Evolutionary conservation across 2,329 filamentous ascomycete species (phyloP).

Genomic region (Xylariaceae sp.): DNA sequence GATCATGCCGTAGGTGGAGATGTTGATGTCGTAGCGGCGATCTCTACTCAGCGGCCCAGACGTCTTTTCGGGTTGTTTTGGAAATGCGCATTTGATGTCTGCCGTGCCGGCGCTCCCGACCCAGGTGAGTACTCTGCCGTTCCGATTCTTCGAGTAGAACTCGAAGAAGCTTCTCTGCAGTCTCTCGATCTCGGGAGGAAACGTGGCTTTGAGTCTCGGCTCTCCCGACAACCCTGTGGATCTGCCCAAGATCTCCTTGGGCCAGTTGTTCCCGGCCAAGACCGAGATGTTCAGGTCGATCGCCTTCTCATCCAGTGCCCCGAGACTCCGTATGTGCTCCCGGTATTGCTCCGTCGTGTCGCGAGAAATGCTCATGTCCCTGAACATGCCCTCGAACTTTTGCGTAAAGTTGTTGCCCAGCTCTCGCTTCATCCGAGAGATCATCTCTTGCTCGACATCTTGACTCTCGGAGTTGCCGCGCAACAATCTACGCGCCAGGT

Average conservation of each 20-base stretch:
- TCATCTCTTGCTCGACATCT: conserved; percentile 92
- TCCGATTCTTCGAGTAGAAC: conserved; percentile 83
- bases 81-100: conserved; percentile 77
- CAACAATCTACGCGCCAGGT: conserved; percentile 79
- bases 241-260: conserved; percentile 76
- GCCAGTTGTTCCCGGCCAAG: conserved; percentile 92
- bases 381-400: conserved; percentile 96
- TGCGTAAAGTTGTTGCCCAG: conserved; percentile 89
- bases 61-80: conserved; percentile 64
- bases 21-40: conserved; percentile 81
- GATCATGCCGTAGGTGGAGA: conserved; percentile 88
- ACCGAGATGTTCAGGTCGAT: conserved; percentile 81
- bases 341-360: conserved; percentile 77
- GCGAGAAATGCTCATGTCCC: conserved; percentile 83
- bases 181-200: conserved; percentile 65
- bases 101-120: conserved; percentile 65
- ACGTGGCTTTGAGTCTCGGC: conserved; percentile 54
- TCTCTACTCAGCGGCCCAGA: conserved; percentile 56
- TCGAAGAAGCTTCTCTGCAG: conserved; percentile 81
- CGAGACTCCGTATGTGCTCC: conserved; percentile 52
- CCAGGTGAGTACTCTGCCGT: conserved; percentile 85
- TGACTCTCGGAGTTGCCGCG: conserved; percentile 86
- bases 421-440: conserved; percentile 94
- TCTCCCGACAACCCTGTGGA: conserved; percentile 45
- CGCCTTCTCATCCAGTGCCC: conserved; percentile 50